Conservation (phyloP, 306 rosid genomes). For the Castanea crenata region DNA sequence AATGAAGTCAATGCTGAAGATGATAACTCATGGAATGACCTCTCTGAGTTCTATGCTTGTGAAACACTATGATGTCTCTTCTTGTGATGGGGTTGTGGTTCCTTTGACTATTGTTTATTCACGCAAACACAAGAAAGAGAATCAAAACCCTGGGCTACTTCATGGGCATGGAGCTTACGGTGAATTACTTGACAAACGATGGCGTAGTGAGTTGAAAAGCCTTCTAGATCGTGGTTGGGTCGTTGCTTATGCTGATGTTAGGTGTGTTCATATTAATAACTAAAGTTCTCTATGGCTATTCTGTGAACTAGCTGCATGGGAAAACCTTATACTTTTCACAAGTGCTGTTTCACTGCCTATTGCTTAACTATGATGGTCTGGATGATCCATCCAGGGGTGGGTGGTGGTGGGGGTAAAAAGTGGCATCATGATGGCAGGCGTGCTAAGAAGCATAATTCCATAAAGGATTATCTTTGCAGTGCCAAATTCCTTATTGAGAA, state of each 20-base stretch:
- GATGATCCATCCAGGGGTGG: constrained; percentile 68
- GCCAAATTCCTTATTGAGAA: constrained; percentile 72
- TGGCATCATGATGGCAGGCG: constrained; percentile 88
- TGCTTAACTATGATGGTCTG: constrained; percentile 20
- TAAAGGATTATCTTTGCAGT: constrained; percentile 77
- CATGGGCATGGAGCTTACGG: constrained; percentile 93
- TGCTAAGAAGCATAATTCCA: constrained; percentile 64
- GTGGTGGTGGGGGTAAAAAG: constrained; percentile 87
- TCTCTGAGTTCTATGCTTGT: constrained; percentile 82
- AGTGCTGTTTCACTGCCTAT: not conserved
- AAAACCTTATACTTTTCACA: not conserved
- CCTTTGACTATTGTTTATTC: constrained; percentile 81
- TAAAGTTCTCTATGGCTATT: constrained; percentile 10
- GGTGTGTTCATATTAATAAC: constrained; percentile 48
- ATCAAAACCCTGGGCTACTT: constrained; percentile 73
- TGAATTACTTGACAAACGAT: constrained; percentile 85
- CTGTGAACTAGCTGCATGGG: not conserved
- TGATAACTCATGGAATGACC: constrained; percentile 74
- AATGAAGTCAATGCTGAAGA: constrained; percentile 43
- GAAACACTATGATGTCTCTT: constrained; percentile 67
- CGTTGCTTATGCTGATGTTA: constrained; percentile 88
- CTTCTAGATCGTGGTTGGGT: constrained; percentile 96
- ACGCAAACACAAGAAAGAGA: constrained; percentile 46
- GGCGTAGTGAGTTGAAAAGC: constrained; percentile 87
- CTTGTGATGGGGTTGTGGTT: constrained; percentile 66